Evolutionary conservation across 495 filamentous ascomycete species (phyloP).

Genomic region (Xylaria flabelliformis): DNA sequence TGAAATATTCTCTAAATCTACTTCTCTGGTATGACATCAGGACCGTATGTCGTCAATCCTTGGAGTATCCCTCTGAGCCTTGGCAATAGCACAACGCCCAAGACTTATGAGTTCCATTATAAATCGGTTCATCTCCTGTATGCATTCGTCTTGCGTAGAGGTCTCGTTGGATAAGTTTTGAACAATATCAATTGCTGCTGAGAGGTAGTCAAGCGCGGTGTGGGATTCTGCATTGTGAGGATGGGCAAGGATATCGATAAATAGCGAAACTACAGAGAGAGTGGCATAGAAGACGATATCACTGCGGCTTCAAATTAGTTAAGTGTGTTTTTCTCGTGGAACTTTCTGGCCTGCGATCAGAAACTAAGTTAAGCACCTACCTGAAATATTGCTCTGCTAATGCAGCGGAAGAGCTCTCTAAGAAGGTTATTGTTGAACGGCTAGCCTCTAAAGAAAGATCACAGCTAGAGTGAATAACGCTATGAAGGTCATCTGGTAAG

Average conservation of each 20-base stretch:
- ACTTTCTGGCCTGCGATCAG: not conserved
- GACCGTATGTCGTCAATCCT: not conserved
- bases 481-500: slow-evolving; percentile 28
- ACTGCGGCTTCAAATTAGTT: not conserved
- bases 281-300: not conserved
- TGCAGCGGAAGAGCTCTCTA: not conserved
- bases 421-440: slow-evolving; percentile 21
- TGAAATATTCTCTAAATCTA: not conserved
- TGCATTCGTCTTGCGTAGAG: not conserved
- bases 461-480: slow-evolving; percentile 26
- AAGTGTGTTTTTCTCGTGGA: not conserved
- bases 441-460: slow-evolving; percentile 28
- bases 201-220: not conserved
- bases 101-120: not conserved
- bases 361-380: not conserved
- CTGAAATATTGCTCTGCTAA: not conserved
- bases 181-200: not conserved
- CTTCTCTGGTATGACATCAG: not conserved
- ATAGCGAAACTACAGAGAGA: not conserved
- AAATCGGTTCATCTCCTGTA: not conserved
- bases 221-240: not conserved
- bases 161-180: not conserved
- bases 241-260: not conserved
- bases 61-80: not conserved
- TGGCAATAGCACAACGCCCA: not conserved